Percentiles rank a stretch among this genome's conserved stretches.
Evolutionary conservation across 345 rosid species (phyloP).

Genomic region (Citrus reticulata): DNA sequence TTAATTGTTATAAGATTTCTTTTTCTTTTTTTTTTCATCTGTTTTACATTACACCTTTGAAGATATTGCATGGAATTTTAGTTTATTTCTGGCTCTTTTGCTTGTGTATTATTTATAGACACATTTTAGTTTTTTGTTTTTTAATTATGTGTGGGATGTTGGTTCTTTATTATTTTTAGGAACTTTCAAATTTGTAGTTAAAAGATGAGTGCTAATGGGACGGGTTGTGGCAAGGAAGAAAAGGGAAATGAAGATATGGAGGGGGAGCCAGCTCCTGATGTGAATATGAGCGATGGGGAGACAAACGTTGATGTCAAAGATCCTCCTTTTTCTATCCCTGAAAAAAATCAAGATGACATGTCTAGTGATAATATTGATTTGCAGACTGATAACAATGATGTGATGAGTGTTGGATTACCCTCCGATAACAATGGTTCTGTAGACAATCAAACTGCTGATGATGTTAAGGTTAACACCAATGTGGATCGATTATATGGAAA

Average conservation of each 20-base stretch:
- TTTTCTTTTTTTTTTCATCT: background rate
- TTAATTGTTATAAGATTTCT: background rate
- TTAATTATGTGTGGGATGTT: background rate
- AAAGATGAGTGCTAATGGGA: conserved; percentile 11
- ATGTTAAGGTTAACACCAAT: background rate
- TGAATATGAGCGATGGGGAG: conserved; percentile 2
- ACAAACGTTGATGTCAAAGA: conserved; percentile 8
- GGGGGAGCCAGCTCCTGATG: background rate
- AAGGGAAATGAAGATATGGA: conserved; percentile 2
- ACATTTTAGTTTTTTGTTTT: background rate
- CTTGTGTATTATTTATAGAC: background rate
- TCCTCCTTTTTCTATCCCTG: conserved; percentile 9
- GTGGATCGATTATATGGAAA: background rate
- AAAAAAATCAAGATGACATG: background rate
- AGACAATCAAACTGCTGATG: background rate
- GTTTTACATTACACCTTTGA: background rate
- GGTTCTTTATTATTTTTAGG: background rate
- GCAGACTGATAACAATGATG: background rate
- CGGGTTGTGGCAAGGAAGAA: conserved; percentile 14
- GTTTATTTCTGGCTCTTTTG: no score
- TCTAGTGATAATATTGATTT: background rate
- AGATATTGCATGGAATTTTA: background rate
- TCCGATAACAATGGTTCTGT: background rate
- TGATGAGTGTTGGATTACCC: background rate
- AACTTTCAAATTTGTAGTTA: conserved; percentile 1